phyloP scores from a whole-genome alignment of 108 stramenopile species.

The Skeletonema menzelii region DNA sequence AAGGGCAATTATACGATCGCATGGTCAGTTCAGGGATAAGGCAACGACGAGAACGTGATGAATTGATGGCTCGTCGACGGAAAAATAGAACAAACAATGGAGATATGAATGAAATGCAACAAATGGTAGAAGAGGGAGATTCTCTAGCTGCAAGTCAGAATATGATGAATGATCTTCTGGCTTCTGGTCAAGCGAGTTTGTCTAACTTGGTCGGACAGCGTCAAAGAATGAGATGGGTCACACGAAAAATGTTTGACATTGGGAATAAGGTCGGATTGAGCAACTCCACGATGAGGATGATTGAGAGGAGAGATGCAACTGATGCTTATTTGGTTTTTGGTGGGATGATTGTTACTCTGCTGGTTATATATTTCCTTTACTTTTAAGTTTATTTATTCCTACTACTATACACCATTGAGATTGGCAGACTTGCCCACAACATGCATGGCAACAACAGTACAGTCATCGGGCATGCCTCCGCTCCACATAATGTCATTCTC shows the following conservation, averaged over 20 bases:
- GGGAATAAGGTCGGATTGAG: conserved; percentile 73
- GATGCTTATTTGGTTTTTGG: conserved; percentile 87
- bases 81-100: conserved; percentile 27
- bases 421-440: conserved; percentile 65
- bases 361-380: conserved; percentile 83
- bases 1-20: conserved; percentile 75
- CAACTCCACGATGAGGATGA: conserved; percentile 83
- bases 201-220: conserved; percentile 63
- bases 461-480: conserved; percentile 96
- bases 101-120: conserved; percentile 54
- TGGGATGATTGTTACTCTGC: conserved; percentile 70
- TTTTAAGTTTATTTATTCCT: conserved; percentile 31
- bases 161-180: conserved; percentile 75
- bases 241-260: conserved; percentile 67
- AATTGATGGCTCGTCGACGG: conserved; percentile 65
- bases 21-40: conserved; percentile 69
- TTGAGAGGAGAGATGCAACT: conserved; percentile 86
- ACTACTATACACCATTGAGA: conserved; percentile 4
- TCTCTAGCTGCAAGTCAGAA: conserved; percentile 63
- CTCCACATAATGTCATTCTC: conserved; percentile 99
- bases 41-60: conserved; percentile 75
- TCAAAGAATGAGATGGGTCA: conserved; percentile 66
- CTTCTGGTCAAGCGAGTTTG: conserved; percentile 63
- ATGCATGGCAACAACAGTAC: conserved; percentile 88
- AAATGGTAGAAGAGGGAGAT: conserved; percentile 71